Conservation (phyloP, 441 rosid genomes). For the Gossypium davidsonii region DNA sequence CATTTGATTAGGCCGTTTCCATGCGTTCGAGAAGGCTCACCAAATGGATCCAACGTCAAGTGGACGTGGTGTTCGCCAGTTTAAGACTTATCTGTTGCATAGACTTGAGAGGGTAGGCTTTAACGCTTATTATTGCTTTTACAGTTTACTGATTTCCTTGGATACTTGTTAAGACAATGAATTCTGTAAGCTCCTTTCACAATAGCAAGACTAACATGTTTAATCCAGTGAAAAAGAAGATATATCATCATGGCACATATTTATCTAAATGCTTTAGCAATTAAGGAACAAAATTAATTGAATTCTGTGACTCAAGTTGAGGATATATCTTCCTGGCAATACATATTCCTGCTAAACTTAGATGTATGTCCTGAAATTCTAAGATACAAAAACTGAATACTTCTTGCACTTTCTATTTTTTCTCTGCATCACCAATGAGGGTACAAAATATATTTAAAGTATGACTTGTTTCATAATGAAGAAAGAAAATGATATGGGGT, state of each 20-base stretch:
- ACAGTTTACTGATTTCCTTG: neutral
- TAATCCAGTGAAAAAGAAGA: neutral
- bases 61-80: conserved; percentile 95
- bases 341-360: neutral
- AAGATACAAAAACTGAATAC: neutral
- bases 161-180: neutral
- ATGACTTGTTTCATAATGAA: neutral
- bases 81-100: conserved; percentile 83
- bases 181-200: neutral
- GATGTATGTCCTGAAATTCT: neutral
- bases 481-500: neutral
- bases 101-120: conserved; percentile 70
- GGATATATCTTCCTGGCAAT: neutral
- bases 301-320: neutral
- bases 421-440: neutral
- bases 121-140: neutral
- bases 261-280: neutral
- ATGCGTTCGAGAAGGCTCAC: conserved; percentile 88
- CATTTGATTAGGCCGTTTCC: conserved; percentile 68
- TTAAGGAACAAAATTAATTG: neutral
- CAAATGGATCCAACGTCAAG: conserved; percentile 55
- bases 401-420: neutral
- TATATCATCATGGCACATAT: neutral
- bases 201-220: neutral
- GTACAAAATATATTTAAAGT: neutral